Evolutionary conservation across 176 grass and related monocot species (phyloP).

Genomic region (Carex parvula): DNA sequence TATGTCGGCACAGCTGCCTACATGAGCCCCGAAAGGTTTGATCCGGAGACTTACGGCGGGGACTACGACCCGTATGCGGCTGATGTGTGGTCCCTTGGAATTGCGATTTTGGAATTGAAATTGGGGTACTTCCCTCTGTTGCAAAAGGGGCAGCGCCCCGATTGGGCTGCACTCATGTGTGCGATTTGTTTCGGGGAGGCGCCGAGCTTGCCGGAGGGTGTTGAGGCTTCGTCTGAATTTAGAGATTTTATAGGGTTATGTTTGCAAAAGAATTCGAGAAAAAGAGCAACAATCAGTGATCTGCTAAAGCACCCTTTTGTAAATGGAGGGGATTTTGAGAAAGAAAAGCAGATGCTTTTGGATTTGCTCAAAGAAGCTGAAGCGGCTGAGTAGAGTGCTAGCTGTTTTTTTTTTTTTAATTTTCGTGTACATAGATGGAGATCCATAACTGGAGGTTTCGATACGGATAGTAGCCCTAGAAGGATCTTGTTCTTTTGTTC

Average conservation of each 20-base stretch:
- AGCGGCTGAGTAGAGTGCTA: neutral
- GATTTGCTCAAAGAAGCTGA: slow-evolving; percentile 23
- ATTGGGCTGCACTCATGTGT: slow-evolving; percentile 90
- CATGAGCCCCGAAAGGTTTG: slow-evolving; percentile 88
- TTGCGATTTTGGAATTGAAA: slow-evolving; percentile 70
- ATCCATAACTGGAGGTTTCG: neutral
- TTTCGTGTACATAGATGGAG: slow-evolving; percentile 24
- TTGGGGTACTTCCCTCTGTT: slow-evolving; percentile 83
- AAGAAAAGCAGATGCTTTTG: slow-evolving; percentile 30
- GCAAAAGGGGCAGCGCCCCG: slow-evolving; percentile 61
- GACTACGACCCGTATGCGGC: slow-evolving; percentile 93
- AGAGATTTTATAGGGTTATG: slow-evolving; percentile 68
- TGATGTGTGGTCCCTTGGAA: slow-evolving; percentile 76
- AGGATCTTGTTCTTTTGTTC: slow-evolving; percentile 19
- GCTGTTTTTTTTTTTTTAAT: neutral
- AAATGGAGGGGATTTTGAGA: slow-evolving; percentile 37
- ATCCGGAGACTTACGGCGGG: slow-evolving; percentile 59
- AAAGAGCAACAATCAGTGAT: slow-evolving; percentile 59
- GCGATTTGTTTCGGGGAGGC: slow-evolving; percentile 80
- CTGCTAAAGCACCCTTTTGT: slow-evolving; percentile 73
- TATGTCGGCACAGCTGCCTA: slow-evolving; percentile 84
- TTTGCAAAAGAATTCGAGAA: slow-evolving; percentile 71
- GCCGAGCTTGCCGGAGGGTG: slow-evolving; percentile 36
- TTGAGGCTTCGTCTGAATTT: slow-evolving; percentile 58
- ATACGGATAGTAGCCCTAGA: slow-evolving; percentile 4